Conservation (phyloP, 805 yeast genomes). For the Helenozyma rhizophorensis region DNA sequence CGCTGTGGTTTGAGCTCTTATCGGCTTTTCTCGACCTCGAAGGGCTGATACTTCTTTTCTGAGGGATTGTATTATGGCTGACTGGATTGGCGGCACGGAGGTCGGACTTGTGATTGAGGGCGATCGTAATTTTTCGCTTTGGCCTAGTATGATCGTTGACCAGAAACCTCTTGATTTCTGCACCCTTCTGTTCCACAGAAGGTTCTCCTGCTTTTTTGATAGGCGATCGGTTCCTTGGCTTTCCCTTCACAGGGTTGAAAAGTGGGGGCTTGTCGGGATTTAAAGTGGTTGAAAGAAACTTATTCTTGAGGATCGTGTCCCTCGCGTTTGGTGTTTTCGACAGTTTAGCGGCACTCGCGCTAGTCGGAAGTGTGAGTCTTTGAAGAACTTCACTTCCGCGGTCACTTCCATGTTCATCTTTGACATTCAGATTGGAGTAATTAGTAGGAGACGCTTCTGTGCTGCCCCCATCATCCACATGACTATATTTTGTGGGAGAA, state of each 20-base stretch:
- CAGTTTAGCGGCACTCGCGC: constrained; percentile 27
- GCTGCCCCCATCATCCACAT: constrained; percentile 4
- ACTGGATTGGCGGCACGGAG: not conserved
- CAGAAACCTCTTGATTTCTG: too few relatives aligned
- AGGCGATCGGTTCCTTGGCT: constrained; percentile 2
- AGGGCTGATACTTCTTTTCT: too few relatives aligned
- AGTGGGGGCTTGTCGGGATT: constrained; percentile 28
- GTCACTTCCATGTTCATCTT: constrained; percentile 1
- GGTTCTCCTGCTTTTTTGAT: constrained; percentile 1
- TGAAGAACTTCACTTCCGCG: constrained; percentile 11
- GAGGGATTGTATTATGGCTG: too few relatives aligned
- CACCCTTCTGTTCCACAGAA: too few relatives aligned
- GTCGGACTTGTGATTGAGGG: not conserved
- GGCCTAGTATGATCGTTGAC: too few relatives aligned
- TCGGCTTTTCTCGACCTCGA: not conserved
- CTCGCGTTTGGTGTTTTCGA: constrained; percentile 3
- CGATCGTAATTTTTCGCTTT: not conserved
- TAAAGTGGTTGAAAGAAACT: constrained; percentile 33
- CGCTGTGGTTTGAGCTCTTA: too few relatives aligned
- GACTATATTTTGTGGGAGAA: constrained; percentile 11
- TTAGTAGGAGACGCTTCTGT: constrained; percentile 6
- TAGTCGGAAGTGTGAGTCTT: constrained; percentile 28
- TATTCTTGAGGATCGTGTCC: constrained; percentile 19
- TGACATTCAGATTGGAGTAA: constrained; percentile 1
- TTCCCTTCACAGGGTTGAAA: constrained; percentile 13